Conservation (phyloP, 2,329 filamentous ascomycete genomes). For the Fusarium phyllophilum region DNA sequence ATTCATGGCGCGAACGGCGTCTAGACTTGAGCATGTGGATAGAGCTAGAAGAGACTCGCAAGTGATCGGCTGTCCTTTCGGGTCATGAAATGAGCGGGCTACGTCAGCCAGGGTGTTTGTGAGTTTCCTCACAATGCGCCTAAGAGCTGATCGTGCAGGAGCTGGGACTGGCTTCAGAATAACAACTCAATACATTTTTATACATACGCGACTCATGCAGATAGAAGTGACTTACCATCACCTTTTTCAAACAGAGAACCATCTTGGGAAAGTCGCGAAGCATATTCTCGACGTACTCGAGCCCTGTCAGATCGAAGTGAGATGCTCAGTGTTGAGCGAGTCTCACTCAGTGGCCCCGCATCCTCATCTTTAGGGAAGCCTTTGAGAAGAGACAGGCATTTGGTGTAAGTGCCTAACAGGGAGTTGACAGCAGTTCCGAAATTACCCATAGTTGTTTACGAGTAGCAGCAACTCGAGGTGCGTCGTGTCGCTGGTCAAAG, state of each 20-base stretch:
- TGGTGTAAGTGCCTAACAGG: slow-evolving; percentile 60
- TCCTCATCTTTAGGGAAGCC: slow-evolving; percentile 42
- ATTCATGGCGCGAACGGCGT: slow-evolving; percentile 61
- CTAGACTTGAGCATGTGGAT: slow-evolving; percentile 58
- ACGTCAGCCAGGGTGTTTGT: slow-evolving; percentile 54
- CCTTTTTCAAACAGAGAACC: slow-evolving; percentile 58
- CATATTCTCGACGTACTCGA: slow-evolving; percentile 56
- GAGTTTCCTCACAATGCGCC: slow-evolving; percentile 55
- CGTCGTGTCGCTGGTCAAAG: not conserved
- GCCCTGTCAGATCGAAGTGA: slow-evolving; percentile 54
- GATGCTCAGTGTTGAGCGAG: slow-evolving; percentile 44
- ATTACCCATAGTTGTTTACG: slow-evolving; percentile 43
- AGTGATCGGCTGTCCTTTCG: slow-evolving; percentile 50
- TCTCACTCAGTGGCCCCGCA: slow-evolving; percentile 39
- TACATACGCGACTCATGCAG: slow-evolving; percentile 1
- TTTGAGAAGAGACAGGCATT: slow-evolving; percentile 56
- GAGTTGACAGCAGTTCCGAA: slow-evolving; percentile 57
- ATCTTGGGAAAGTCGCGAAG: slow-evolving; percentile 51
- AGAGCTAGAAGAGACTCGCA: slow-evolving; percentile 59
- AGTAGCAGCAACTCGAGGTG: not conserved
- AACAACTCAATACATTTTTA: slow-evolving; percentile 14
- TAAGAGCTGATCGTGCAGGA: slow-evolving; percentile 52
- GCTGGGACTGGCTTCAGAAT: slow-evolving; percentile 44
- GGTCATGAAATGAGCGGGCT: slow-evolving; percentile 48
- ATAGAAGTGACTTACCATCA: slow-evolving; percentile 54